Evolutionary conservation across 768 basidiomycete genomes (phyloP), one percentile per base, ranked within the genome.

Genomic region (Tylopilus plumbeoviolaceoides): DNA sequence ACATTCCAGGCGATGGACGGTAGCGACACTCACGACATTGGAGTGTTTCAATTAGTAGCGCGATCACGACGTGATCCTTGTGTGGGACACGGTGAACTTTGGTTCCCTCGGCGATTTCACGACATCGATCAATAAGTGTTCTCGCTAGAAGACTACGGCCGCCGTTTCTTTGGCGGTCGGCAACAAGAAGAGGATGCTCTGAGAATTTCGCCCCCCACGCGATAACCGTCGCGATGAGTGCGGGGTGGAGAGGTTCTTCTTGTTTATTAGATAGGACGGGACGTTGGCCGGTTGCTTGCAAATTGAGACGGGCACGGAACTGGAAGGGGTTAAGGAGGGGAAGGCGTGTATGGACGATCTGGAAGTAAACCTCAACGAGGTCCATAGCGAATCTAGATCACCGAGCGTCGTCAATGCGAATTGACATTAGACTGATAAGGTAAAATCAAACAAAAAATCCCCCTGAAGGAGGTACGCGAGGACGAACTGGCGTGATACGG

Each of bases 171-270:
- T 79, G 74, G 40, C 92, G 79, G 72, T 95, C 94, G 31, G 83
- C 81, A 20, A 85, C 78, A 44, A 97, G 82, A 55, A 93, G 71
- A 0, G 88, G 85, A 64, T 95, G 91, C 62, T 97, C 94, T 4
- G 91, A 93, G 68, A 95, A 95, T 61, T 93, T 92, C 35, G 90
- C 85, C 27, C 94, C 94, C 87, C 89, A 95, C 0, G 92, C 90
- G 48, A 97, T 74, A 9, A 94, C 86, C 1, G 89, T 87, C 7
- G 94, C 94, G 47, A 95, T 79, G 20, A 94, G 75, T 6, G 86
- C 84, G 33, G 84, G 87, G 63, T 87, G 86, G 25, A 84, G 61
- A 14, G 78, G 72, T 42, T 79, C 76, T 27, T 76, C 75, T 36
- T 70, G 63, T 14, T 60, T 69, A 31, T 10, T 58, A 33, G 25